phyloP scores from a whole-genome alignment of 768 basidiomycete species.

The Pleurotus tuoliensis region DNA sequence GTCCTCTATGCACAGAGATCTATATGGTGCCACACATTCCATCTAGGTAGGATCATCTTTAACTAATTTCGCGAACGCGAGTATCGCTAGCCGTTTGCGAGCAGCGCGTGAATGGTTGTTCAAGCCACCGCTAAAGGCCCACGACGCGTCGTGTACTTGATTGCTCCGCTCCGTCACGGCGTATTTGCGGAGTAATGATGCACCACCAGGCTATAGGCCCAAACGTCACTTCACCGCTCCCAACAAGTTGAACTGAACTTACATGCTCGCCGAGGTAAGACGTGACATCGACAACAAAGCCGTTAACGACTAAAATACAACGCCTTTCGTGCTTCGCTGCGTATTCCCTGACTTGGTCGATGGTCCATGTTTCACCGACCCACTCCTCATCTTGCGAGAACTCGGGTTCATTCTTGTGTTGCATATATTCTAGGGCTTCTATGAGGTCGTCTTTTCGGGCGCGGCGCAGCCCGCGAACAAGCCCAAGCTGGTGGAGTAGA shows the following conservation, averaged over 20 bases:
- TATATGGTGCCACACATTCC: background rate
- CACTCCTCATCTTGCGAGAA: conserved; percentile 19
- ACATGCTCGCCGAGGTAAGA: conserved; percentile 66
- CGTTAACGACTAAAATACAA: conserved; percentile 56
- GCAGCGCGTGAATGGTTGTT: conserved; percentile 70
- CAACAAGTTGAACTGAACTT: conserved; percentile 21
- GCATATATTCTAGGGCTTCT: conserved; percentile 47
- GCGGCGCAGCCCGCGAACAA: conserved; percentile 44
- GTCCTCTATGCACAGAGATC: background rate
- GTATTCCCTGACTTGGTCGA: conserved; percentile 28
- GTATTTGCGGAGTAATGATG: conserved; percentile 48
- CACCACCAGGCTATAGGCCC: conserved; percentile 57
- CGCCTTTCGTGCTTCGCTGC: conserved; percentile 25
- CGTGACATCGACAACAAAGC: conserved; percentile 59
- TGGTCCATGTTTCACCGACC: conserved; percentile 39
- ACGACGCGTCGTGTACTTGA: conserved; percentile 43
- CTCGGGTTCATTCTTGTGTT: conserved; percentile 27
- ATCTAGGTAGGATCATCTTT: background rate
- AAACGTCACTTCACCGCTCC: background rate
- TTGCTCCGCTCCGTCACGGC: conserved; percentile 21
- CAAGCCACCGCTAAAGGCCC: conserved; percentile 68
- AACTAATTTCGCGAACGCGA: conserved; percentile 43
- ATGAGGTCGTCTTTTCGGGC: conserved; percentile 46
- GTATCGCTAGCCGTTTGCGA: conserved; percentile 39
- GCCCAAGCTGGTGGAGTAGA: conserved; percentile 41